These are phyloP conservation scores for Cystofilobasidium capitatum DNA, from an alignment of 768 basidiomycete genomes.

Conservation along the genomic window DNA sequence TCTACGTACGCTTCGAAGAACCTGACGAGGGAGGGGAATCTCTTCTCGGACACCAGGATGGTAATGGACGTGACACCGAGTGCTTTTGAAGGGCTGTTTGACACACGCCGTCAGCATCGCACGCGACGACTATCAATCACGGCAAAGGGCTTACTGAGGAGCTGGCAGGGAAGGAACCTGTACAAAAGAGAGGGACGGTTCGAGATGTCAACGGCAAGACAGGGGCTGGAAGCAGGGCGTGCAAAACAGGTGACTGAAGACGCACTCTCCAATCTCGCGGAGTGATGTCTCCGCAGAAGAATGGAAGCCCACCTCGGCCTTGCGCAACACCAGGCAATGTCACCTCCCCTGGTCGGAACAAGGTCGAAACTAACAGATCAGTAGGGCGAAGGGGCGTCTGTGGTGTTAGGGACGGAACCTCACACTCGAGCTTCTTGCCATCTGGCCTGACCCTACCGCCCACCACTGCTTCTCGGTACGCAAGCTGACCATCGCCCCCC, in stretches of 20 bases:
- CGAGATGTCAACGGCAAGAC: no score
- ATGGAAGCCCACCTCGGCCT: conserved; percentile 4
- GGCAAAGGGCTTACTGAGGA: neutral
- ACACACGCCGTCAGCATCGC: neutral
- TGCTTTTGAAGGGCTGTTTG: neutral
- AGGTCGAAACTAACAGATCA: neutral
- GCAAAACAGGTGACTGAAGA: neutral
- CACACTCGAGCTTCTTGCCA: neutral
- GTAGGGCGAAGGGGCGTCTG: neutral
- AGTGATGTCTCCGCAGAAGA: conserved; percentile 5
- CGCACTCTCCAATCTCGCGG: conserved; percentile 3
- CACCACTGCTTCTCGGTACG: neutral
- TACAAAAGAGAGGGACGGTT: neutral
- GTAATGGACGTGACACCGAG: neutral
- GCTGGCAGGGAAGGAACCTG: neutral
- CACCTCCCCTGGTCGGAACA: neutral
- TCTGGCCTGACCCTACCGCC: neutral
- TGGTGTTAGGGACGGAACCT: neutral
- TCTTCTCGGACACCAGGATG: neutral
- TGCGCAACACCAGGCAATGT: neutral
- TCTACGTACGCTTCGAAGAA: neutral
- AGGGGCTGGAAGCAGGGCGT: neutral
- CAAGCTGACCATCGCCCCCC: neutral
- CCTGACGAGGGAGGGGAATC: neutral
- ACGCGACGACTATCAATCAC: neutral